These are phyloP conservation scores for Penstemon barbatus DNA, from an alignment of 257 asterid species.

Conservation along the genomic window DNA sequence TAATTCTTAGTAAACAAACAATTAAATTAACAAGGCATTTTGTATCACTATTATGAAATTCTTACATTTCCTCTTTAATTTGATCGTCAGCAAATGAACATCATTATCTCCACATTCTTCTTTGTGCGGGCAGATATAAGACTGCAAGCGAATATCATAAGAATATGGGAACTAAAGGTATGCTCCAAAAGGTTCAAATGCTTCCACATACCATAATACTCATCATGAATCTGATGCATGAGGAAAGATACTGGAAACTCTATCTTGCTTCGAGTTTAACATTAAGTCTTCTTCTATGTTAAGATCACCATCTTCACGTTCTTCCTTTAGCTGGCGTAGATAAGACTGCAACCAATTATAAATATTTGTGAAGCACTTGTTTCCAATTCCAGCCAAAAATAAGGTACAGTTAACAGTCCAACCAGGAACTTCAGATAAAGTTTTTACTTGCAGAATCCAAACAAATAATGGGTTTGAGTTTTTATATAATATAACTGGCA, in stretches of 20 bases:
- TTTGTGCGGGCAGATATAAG: conserved; percentile 13
- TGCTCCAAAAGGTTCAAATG: neutral
- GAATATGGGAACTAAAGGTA: neutral
- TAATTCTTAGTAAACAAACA: too few relatives aligned
- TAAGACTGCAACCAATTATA: conserved; percentile 18
- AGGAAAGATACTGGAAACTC: too few relatives aligned
- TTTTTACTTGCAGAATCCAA: neutral
- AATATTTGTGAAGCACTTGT: neutral
- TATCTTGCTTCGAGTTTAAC: too few relatives aligned
- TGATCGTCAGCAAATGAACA: neutral
- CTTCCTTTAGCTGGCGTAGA: neutral
- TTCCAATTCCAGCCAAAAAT: neutral
- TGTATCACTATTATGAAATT: neutral
- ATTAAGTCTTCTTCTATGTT: too few relatives aligned
- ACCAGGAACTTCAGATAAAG: neutral
- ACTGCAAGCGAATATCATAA: conserved; percentile 16
- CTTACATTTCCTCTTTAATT: neutral
- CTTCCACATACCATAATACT: too few relatives aligned
- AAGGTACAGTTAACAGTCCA: too few relatives aligned
- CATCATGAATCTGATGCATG: too few relatives aligned
- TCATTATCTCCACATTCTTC: conserved; percentile 1
- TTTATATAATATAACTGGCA: neutral
- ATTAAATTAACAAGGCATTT: neutral
- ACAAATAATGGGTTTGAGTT: neutral
- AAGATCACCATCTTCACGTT: too few relatives aligned